These are phyloP conservation scores for Cladosporium sp. DNA, from an alignment of 2,329 filamentous ascomycete species.

Conservation along the genomic window DNA sequence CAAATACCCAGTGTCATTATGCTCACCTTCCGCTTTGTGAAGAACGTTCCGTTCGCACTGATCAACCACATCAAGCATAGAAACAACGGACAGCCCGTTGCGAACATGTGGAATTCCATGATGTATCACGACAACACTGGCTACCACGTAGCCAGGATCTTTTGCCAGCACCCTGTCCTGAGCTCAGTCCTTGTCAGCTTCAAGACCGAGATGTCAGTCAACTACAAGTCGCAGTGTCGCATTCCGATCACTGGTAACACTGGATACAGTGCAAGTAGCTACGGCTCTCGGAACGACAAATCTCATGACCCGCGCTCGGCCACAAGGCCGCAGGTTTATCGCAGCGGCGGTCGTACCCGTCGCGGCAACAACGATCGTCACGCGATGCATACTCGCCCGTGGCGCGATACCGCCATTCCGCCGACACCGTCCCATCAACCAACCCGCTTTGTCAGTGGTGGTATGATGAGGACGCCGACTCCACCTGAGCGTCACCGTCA, in stretches of 20 bases:
- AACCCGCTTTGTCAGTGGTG: not conserved
- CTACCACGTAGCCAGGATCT: slow-evolving; percentile 25
- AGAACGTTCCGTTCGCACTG: slow-evolving; percentile 25
- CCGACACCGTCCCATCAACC: not conserved
- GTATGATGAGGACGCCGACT: not conserved
- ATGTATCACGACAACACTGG: slow-evolving; percentile 23
- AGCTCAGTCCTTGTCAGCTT: slow-evolving; percentile 1
- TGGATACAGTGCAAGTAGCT: slow-evolving; percentile 8
- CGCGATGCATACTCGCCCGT: not conserved
- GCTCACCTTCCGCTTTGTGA: slow-evolving; percentile 27
- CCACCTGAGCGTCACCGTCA: not conserved
- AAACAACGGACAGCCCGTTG: slow-evolving; percentile 21
- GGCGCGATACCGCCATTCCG: not conserved
- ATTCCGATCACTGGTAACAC: slow-evolving; percentile 1
- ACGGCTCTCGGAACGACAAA: not conserved
- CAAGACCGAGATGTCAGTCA: not conserved
- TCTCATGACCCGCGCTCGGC: slow-evolving; percentile 7
- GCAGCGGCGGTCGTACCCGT: not conserved
- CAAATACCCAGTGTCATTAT: slow-evolving; percentile 21
- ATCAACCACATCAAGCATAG: slow-evolving; percentile 25
- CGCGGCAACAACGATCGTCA: not conserved
- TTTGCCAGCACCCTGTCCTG: slow-evolving; percentile 16
- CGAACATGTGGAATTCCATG: slow-evolving; percentile 34
- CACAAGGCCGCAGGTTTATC: not conserved
- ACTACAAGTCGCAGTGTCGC: slow-evolving; percentile 8